Evolutionary conservation across 257 asterid genomes (phyloP).

Genomic region (Fraxinus pennsylvanica): DNA sequence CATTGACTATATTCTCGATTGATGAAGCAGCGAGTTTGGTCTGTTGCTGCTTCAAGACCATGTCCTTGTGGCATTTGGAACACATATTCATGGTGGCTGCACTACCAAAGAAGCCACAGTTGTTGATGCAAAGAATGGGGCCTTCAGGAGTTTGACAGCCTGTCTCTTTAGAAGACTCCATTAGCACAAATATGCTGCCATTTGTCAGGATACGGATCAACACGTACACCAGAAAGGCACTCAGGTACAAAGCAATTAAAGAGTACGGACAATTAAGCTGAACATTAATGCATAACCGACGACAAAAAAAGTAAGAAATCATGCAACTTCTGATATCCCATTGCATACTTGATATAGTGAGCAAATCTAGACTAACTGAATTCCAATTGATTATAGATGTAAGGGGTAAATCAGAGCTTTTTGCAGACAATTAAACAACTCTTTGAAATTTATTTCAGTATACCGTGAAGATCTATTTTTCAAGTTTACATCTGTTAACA

Average conservation of each 20-base stretch:
- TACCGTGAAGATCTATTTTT: too few relatives aligned
- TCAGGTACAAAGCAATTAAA: neutral
- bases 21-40: slow-evolving; percentile 54
- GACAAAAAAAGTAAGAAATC: neutral
- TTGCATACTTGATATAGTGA: neutral
- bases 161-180: slow-evolving; percentile 60
- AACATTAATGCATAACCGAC: neutral
- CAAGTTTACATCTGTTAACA: too few relatives aligned
- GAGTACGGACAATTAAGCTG: neutral
- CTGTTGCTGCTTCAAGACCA: slow-evolving; percentile 48
- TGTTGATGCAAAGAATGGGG: slow-evolving; percentile 63
- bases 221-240: neutral
- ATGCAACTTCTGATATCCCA: neutral
- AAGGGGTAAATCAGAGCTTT: too few relatives aligned
- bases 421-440: too few relatives aligned
- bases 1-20: slow-evolving; percentile 52
- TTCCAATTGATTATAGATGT: too few relatives aligned
- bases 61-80: slow-evolving; percentile 61
- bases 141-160: slow-evolving; percentile 65
- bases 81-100: slow-evolving; percentile 64
- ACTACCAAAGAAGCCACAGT: slow-evolving; percentile 67
- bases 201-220: neutral
- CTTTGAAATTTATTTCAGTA: too few relatives aligned
- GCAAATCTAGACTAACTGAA: too few relatives aligned
- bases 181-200: slow-evolving; percentile 28